Evolutionary conservation across 805 yeast genomes (phyloP).

Genomic region (Spathaspora arborariae): DNA sequence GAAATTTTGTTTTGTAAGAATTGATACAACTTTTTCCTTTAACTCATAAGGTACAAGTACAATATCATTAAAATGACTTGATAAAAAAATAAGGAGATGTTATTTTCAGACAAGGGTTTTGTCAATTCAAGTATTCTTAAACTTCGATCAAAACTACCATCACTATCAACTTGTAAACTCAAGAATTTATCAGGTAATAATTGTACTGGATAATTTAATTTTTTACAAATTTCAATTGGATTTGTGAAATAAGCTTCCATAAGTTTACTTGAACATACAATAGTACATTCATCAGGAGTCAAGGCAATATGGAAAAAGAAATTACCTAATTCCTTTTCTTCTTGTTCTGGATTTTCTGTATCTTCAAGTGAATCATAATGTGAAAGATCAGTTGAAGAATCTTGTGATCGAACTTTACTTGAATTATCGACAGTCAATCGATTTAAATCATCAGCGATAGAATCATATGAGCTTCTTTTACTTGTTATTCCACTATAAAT

Average conservation of each 20-base stretch:
- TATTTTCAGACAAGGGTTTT: conserved; percentile 53
- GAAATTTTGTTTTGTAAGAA: conserved; percentile 42
- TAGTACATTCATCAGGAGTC: conserved; percentile 60
- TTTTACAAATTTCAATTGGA: conserved; percentile 31
- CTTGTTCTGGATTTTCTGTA: conserved; percentile 1
- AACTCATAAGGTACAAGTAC: conserved; percentile 52
- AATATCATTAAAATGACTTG: conserved; percentile 61
- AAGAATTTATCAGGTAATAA: conserved; percentile 44
- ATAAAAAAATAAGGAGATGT: conserved; percentile 58
- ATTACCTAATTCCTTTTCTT: conserved; percentile 29
- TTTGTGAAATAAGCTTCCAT: conserved; percentile 36
- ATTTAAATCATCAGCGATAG: conserved; percentile 4
- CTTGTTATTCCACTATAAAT: neutral
- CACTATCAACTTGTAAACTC: conserved; percentile 57
- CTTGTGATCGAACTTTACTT: conserved; percentile 16
- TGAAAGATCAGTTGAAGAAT: conserved; percentile 1
- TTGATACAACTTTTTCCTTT: conserved; percentile 41
- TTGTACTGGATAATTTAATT: conserved; percentile 34
- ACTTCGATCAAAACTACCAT: conserved; percentile 50
- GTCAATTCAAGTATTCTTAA: conserved; percentile 54
- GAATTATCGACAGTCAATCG: conserved; percentile 22
- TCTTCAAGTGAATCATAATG: too few species aligned
- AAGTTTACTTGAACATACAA: conserved; percentile 46
- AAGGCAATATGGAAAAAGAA: conserved; percentile 58
- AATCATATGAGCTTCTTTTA: conserved; percentile 4